A percentile compares a stretch with the other conserved stretches of the same genome.
Conservation (phyloP, 1,284 basidiomycete genomes). For the Sanghuangporus weigelae region DNA sequence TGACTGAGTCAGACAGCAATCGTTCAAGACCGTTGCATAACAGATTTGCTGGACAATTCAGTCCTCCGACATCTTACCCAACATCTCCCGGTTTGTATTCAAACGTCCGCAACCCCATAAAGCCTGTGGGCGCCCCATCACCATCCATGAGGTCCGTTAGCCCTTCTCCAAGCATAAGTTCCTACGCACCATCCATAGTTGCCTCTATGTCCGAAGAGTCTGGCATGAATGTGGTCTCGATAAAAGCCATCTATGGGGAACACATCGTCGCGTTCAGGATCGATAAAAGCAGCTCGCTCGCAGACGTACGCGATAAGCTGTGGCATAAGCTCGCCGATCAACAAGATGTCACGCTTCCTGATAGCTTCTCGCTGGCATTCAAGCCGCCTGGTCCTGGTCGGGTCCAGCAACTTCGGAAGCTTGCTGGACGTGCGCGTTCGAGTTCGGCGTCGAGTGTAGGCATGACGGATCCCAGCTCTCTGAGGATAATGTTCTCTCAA, state of each 20-base stretch:
- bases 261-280: conserved; percentile 55
- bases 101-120: conserved; percentile 3
- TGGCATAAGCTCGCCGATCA: conserved; percentile 58
- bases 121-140: neutral
- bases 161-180: neutral
- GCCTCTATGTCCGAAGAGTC: conserved; percentile 17
- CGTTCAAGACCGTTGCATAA: conserved; percentile 30
- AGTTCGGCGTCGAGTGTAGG: conserved; percentile 34
- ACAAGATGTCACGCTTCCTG: conserved; percentile 47
- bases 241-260: conserved; percentile 52
- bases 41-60: conserved; percentile 28
- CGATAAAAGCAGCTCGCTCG: conserved; percentile 37
- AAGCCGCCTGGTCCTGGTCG: conserved; percentile 20
- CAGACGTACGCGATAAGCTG: conserved; percentile 48
- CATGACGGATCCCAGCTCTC: neutral
- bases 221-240: conserved; percentile 34
- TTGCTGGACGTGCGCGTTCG: conserved; percentile 27
- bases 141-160: neutral
- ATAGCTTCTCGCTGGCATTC: conserved; percentile 49
- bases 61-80: conserved; percentile 7
- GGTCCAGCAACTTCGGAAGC: conserved; percentile 11
- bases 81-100: conserved; percentile 5
- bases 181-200: conserved; percentile 6
- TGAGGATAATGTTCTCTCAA: conserved; percentile 10
- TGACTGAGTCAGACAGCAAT: conserved; percentile 21